Evolutionary conservation across 257 asterid species (phyloP).

Genomic region (Solanum appendiculatum): DNA sequence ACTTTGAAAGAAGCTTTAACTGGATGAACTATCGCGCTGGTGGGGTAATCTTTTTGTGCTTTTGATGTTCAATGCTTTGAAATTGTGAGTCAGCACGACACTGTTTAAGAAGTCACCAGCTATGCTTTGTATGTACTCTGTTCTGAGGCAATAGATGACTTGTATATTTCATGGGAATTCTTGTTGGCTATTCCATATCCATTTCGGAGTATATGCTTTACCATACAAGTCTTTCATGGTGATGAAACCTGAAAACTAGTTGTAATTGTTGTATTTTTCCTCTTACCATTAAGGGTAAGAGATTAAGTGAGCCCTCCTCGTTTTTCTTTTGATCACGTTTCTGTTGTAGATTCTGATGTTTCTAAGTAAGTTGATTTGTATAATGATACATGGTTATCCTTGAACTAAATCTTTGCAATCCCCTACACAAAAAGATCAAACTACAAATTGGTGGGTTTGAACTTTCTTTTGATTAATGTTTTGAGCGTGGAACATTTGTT

Average conservation of each 20-base stretch:
- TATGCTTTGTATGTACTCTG: slow-evolving; percentile 39
- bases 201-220: background rate
- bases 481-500: background rate
- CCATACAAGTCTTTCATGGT: background rate
- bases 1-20: background rate
- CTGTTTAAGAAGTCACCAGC: slow-evolving; percentile 37
- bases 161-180: slow-evolving; percentile 53
- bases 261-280: background rate
- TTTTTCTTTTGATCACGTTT: background rate
- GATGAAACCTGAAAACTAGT: background rate
- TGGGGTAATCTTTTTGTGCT: slow-evolving; percentile 25
- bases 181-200: slow-evolving; percentile 32
- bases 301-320: background rate
- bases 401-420: background rate
- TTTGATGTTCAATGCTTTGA: slow-evolving; percentile 24
- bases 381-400: background rate
- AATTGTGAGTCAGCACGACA: slow-evolving; percentile 31
- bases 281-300: background rate
- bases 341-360: background rate
- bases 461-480: background rate
- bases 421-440: background rate
- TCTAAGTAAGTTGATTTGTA: background rate
- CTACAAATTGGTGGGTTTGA: background rate
- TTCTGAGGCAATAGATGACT: slow-evolving; percentile 31
- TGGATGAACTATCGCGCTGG: slow-evolving; percentile 14